Conservation (phyloP, 2,329 filamentous ascomycete genomes). For the Claviceps sorghi region DNA sequence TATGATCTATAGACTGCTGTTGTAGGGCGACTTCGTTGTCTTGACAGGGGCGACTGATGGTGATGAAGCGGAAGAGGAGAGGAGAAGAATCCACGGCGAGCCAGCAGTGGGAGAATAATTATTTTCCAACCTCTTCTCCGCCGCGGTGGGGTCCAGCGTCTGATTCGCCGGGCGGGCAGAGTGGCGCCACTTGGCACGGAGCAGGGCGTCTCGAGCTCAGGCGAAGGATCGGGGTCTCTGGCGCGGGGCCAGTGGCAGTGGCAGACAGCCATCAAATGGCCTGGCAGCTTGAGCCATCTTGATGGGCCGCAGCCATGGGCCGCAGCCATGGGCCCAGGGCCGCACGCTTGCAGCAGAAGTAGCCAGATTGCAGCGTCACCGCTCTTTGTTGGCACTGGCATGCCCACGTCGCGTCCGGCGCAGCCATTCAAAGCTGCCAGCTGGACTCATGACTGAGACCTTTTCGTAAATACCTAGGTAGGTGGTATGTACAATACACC, state of each 20-base stretch:
- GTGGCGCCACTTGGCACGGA: background rate
- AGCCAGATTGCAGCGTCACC: constrained; percentile 1
- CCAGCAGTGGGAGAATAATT: constrained; percentile 8
- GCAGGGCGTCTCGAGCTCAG: constrained; percentile 2
- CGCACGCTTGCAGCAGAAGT: background rate
- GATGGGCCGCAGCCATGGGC: too few species aligned
- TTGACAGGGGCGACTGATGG: constrained; percentile 22
- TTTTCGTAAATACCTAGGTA: too few species aligned
- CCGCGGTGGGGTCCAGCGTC: constrained; percentile 10
- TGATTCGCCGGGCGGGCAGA: constrained; percentile 8
- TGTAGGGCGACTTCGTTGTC: constrained; percentile 51
- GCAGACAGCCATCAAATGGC: background rate
- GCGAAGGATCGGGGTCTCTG: background rate
- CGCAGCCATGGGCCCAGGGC: too few species aligned
- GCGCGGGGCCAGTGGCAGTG: background rate
- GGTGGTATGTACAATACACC: too few species aligned
- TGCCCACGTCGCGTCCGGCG: too few species aligned
- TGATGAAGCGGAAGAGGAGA: constrained; percentile 17
- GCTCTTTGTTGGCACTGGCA: background rate
- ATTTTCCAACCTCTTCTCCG: constrained; percentile 9
- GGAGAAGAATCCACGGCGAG: constrained; percentile 10
- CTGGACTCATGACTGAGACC: background rate
- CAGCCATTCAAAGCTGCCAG: background rate
- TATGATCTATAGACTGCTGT: constrained; percentile 19
- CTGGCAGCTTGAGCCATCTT: too few species aligned